Evolutionary conservation across 2,329 filamentous ascomycete species (phyloP), one percentile per base, ranked within the genome.

Genomic region (Dactylellina drechsleri): DNA sequence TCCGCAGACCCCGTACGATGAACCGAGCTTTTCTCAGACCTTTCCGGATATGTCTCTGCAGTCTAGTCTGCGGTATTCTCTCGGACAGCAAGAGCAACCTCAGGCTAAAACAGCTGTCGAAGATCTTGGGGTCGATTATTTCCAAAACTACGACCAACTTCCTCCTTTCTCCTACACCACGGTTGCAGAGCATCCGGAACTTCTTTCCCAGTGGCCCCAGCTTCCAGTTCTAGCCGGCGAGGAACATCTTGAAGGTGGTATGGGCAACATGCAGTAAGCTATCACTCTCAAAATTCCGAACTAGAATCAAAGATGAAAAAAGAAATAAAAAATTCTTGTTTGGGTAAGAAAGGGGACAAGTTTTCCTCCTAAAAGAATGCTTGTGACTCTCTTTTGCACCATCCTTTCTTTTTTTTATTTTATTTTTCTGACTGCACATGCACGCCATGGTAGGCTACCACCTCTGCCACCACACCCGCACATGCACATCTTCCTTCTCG

Each of bases 131-230:
- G 71, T 68, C 31, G 71, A 75, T 52, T 75, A 75, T 43, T 75
- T 75, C 50, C 71, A 68, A 20, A 75, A 75, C 40, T 75, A 75
- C 26, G 71, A 75, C 20, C 71, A 75, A 56, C 56, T 75, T n/a
- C 71, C 71, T 41, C 71, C 71, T 56, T 75, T 75, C 53, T 75
- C 71, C 12, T 68, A 75, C 53, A 52, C 71, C 43, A 68, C 71
- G 64, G 71, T 75, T 75, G 71, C 71, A 65, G 71, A 75, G 58
- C 71, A 75, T 64, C 71, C 71, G 54, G 71, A 75, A 68, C 64
- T 75, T 26, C 71, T 75, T 67, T 75, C 71, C 10, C 71, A 67
- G 58, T 75, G 71, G 71, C 71, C 71, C 15, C 71, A 75, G 56
- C 61, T 75, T 53, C 71, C 71, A 26, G 71, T 75, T 47, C 64